A percentile compares a stretch with the other conserved stretches of the same genome.
These are phyloP conservation scores for Kazachstania africana DNA, from an alignment of 805 yeast genomes.

Conservation along the genomic window DNA sequence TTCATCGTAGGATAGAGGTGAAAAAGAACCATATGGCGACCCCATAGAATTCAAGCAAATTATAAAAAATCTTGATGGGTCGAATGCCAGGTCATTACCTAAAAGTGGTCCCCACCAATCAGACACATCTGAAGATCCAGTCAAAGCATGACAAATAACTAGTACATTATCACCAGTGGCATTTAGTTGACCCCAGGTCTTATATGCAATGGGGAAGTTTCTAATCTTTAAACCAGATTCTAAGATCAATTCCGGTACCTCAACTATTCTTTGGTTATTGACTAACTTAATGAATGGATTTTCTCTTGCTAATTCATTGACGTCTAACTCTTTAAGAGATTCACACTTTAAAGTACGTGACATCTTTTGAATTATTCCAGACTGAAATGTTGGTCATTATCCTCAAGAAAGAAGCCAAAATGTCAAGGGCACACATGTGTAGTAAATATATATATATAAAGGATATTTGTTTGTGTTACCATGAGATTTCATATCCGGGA, in stretches of 20 bases:
- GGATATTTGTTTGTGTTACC: no score
- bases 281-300: slow-evolving; percentile 68
- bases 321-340: slow-evolving; percentile 4
- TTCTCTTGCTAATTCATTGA: slow-evolving; percentile 9
- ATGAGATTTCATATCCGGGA: no score
- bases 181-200: slow-evolving; percentile 88
- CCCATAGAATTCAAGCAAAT: slow-evolving; percentile 89
- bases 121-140: slow-evolving; percentile 88
- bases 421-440: no score
- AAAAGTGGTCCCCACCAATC: slow-evolving; percentile 99
- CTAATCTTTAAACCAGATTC: slow-evolving; percentile 69
- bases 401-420: no score
- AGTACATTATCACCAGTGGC: slow-evolving; percentile 59
- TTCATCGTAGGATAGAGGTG: slow-evolving; percentile 79
- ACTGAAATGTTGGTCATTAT: no score
- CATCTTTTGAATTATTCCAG: no score
- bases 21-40: slow-evolving; percentile 91
- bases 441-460: no score
- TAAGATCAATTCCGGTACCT: slow-evolving; percentile 58
- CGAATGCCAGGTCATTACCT: slow-evolving; percentile 76
- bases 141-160: slow-evolving; percentile 90
- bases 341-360: slow-evolving; percentile 8
- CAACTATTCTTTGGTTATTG: slow-evolving; percentile 63
- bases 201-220: slow-evolving; percentile 86
- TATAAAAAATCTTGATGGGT: slow-evolving; percentile 76